Percentiles rank a stretch among this genome's conserved stretches.
Evolutionary conservation across 1,284 basidiomycete genomes (phyloP).

Genomic region (Leccinum solheimii): DNA sequence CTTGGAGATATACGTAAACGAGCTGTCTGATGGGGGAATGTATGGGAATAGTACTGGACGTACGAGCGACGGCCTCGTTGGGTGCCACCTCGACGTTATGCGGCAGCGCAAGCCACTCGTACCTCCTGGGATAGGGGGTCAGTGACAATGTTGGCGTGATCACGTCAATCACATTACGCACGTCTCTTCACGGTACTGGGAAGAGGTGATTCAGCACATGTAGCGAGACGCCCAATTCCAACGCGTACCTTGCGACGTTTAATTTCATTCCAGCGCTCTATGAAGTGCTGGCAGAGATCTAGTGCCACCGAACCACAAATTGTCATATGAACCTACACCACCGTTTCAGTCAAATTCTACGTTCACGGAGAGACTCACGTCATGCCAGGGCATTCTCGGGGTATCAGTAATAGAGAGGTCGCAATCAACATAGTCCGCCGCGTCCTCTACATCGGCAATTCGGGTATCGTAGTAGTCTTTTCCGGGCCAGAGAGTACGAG

Average conservation of each 20-base stretch:
- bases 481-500: conserved; percentile 84
- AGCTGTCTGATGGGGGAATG: neutral
- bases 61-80: conserved; percentile 66
- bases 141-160: neutral
- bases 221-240: neutral
- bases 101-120: conserved; percentile 83
- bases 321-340: conserved; percentile 75
- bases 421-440: conserved; percentile 78
- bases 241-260: conserved; percentile 69
- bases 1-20: conserved; percentile 33
- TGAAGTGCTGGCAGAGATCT: conserved; percentile 89
- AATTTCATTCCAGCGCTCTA: conserved; percentile 86
- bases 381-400: conserved; percentile 88
- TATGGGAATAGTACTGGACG: conserved; percentile 13
- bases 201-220: conserved; percentile 11
- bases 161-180: conserved; percentile 34
- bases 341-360: neutral
- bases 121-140: conserved; percentile 40
- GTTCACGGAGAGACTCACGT: conserved; percentile 48
- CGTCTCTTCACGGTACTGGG: conserved; percentile 54
- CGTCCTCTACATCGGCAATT: conserved; percentile 79
- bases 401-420: conserved; percentile 70
- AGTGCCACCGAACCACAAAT: conserved; percentile 81
- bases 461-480: conserved; percentile 93
- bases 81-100: conserved; percentile 62